phyloP scores from a whole-genome alignment of 2,329 filamentous ascomycete genomes.

The Pseudofabraea citricarpa region DNA sequence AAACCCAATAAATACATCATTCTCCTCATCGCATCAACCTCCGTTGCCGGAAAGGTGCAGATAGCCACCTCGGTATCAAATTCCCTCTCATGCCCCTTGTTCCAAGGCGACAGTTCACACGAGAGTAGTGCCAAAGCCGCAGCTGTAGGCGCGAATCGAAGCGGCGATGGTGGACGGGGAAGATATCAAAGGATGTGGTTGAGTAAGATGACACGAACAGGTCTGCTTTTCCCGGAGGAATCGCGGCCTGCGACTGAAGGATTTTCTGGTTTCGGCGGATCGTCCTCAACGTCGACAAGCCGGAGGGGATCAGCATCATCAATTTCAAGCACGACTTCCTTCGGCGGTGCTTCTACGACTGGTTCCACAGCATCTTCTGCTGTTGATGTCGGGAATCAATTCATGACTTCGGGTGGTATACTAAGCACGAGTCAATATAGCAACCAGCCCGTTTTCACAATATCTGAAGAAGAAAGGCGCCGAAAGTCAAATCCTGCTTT shows the following conservation, averaged over 20 bases:
- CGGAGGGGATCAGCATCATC: conserved; percentile 22
- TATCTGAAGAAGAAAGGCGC: conserved; percentile 15
- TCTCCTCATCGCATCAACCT: conserved; percentile 22
- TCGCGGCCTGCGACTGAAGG: conserved; percentile 25
- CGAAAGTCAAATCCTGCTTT: conserved; percentile 22
- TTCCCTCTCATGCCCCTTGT: conserved; percentile 22
- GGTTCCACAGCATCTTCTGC: background rate
- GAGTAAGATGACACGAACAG: conserved; percentile 27
- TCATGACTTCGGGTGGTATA: background rate
- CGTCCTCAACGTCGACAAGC: conserved; percentile 20
- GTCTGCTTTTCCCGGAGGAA: conserved; percentile 27
- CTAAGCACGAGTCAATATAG: conserved; percentile 4
- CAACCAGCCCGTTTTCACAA: conserved; percentile 10
- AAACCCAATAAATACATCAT: conserved; percentile 23
- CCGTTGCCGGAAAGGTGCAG: conserved; percentile 25
- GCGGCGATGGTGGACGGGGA: conserved; percentile 4
- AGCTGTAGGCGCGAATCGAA: conserved; percentile 11
- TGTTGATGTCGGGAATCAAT: background rate
- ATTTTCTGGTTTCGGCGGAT: conserved; percentile 25
- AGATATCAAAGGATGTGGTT: conserved; percentile 30
- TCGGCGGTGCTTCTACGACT: conserved; percentile 1
- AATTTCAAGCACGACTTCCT: conserved; percentile 8
- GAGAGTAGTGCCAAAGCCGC: conserved; percentile 26
- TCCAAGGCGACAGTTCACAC: conserved; percentile 27
- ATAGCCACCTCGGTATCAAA: conserved; percentile 23